Conservation (phyloP, 192 early-diverging fungal species). For the Rhizoclosmatium sp. region DNA sequence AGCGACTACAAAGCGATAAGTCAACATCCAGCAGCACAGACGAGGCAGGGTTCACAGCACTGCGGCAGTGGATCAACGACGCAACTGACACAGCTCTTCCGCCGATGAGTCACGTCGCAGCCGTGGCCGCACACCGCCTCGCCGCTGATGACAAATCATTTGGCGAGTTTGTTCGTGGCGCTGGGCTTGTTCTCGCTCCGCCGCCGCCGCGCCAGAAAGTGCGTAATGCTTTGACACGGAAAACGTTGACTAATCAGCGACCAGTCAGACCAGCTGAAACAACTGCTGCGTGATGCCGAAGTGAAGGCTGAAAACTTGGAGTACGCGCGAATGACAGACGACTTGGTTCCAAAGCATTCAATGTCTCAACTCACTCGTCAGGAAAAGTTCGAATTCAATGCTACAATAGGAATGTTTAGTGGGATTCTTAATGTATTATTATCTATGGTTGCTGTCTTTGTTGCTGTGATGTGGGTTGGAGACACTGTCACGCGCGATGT, state of each 20-base stretch:
- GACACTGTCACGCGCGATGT: constrained; percentile 47
- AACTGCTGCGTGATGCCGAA: constrained; percentile 32
- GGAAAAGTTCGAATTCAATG: constrained; percentile 39
- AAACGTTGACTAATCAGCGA: not conserved
- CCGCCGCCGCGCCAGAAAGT: no score
- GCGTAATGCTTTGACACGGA: no score
- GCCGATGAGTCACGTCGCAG: no score
- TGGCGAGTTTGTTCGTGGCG: no score
- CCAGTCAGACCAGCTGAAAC: constrained; percentile 19
- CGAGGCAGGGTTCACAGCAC: no score
- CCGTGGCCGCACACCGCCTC: no score
- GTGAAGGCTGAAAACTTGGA: constrained; percentile 35
- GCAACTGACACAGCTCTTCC: no score
- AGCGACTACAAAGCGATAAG: no score
- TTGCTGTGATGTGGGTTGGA: constrained; percentile 47
- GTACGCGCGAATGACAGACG: constrained; percentile 45
- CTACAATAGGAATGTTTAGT: constrained; percentile 40
- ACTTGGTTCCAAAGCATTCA: constrained; percentile 1
- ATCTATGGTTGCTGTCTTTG: constrained; percentile 51
- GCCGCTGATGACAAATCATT: no score
- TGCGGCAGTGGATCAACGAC: no score
- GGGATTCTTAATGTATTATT: constrained; percentile 56
- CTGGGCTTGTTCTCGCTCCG: no score
- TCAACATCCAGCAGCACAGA: no score
- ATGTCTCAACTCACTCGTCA: constrained; percentile 9